Evolutionary conservation across 345 rosid species (phyloP), one percentile per base, ranked within the genome.

Genomic region (Citrus sp.): DNA sequence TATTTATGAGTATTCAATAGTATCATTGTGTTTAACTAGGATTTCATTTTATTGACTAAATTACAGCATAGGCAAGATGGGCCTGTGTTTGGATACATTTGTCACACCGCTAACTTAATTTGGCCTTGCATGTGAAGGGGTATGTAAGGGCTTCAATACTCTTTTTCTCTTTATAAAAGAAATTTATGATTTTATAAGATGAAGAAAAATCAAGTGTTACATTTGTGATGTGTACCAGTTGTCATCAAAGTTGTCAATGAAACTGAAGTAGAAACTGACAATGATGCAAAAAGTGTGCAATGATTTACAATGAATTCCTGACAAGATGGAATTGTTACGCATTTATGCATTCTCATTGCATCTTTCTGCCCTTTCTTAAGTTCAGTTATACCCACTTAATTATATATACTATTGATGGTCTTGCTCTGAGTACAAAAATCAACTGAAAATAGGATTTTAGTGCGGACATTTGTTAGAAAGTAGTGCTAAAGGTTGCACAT

Each of bases 401-500:
- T 4, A n/a, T 24, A 12, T 16, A n/a, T 30, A 67, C 40, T 6
- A 58, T 59, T 77, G 30, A 59, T 74, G 62, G n/a, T 71, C 51
- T 58, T 71, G 46, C 61, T 80, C 34, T 77, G 27, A 72, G 59
- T 58, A 34, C 83, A 84, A 38, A 78, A 58, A 76, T 80, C 9
- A 54, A 55, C 79, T 54, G 55, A 64, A 66, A 62, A 51, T 34
- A 22, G 25, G 34, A 42, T 62, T 40, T 24, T 74, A 27, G 71
- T 14, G 69, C 40, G 18, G 27, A 30, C 61, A 70, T 22, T 46
- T 49, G 14, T 67, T 60, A 4, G n/a, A 72, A 65, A 59, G 54
- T 74, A 49, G 24, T 21, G 30, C 60, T 74, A 60, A 46, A 60
- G 25, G 61, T 56, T 21, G 13, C n/a, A 30, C 42, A 25, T 28